Conservation (phyloP, 2,329 filamentous ascomycete species). For the Cordyceps pruinosa region DNA sequence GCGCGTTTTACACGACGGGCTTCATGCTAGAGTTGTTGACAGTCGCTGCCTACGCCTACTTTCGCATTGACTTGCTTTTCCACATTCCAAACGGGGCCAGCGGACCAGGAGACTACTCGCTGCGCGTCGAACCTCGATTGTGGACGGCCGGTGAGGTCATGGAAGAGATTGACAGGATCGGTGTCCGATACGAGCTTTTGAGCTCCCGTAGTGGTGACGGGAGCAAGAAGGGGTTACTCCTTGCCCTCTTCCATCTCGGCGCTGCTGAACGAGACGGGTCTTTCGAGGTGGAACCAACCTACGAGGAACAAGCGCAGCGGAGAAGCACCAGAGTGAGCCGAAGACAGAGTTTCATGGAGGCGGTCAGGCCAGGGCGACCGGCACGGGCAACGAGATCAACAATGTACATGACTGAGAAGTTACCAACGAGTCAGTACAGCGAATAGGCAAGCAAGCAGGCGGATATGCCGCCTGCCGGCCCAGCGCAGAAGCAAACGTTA, state of each 20-base stretch:
- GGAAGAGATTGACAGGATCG: not conserved
- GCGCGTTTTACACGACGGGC: conserved; percentile 29
- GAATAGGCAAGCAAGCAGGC: not conserved
- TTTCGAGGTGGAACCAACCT: not conserved
- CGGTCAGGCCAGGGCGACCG: not conserved
- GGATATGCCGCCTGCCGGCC: not conserved
- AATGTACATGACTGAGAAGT: not conserved
- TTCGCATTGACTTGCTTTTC: conserved; percentile 24
- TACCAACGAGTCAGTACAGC: not conserved
- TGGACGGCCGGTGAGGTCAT: not conserved
- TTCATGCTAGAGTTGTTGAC: conserved; percentile 27
- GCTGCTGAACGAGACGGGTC: not conserved
- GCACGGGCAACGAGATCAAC: not conserved
- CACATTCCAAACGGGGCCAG: conserved; percentile 23
- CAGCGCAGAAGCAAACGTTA: not conserved
- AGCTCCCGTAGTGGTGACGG: not conserved
- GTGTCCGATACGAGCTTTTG: not conserved
- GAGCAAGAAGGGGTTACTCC: not conserved
- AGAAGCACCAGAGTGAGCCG: not conserved
- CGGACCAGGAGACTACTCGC: not conserved
- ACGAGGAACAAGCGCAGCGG: not conserved
- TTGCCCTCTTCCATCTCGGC: not conserved
- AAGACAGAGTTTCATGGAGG: conserved; percentile 4
- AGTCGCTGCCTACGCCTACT: conserved; percentile 21
- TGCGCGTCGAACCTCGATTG: not conserved